Evolutionary conservation across 768 basidiomycete species (phyloP).

Genomic region (Lactarius sp.): DNA sequence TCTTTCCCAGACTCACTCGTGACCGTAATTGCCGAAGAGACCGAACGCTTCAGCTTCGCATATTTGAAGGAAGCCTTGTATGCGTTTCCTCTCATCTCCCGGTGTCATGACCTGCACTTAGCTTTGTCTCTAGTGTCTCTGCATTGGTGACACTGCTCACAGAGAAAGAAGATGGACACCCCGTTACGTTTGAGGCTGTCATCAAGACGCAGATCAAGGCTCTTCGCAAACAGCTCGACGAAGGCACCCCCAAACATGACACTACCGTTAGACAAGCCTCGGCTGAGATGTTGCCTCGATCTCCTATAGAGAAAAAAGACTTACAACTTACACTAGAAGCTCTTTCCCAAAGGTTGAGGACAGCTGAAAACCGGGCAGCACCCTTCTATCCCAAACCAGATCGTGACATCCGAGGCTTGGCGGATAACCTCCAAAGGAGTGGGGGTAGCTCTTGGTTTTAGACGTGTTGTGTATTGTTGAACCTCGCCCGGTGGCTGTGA

Average conservation of each 20-base stretch:
- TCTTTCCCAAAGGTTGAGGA: conserved; percentile 1
- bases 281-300: not conserved
- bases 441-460: not conserved
- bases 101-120: not conserved
- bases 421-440: not conserved
- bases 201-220: conserved; percentile 55
- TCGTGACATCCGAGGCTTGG: conserved; percentile 3
- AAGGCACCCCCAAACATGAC: conserved; percentile 29
- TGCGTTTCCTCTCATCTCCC: conserved; percentile 30
- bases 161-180: conserved; percentile 42
- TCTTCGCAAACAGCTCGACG: conserved; percentile 64
- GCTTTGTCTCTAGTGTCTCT: conserved; percentile 50
- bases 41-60: conserved; percentile 74
- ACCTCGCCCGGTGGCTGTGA: not conserved
- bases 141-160: conserved; percentile 59
- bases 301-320: not conserved
- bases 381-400: conserved; percentile 8
- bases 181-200: conserved; percentile 45
- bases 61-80: conserved; percentile 90
- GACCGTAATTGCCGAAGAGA: conserved; percentile 52
- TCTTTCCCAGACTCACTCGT: conserved; percentile 64
- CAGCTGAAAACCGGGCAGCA: not conserved
- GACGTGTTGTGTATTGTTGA: not conserved
- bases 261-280: not conserved
- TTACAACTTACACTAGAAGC: not conserved